Percentiles rank a stretch among this genome's conserved stretches.
Evolutionary conservation across 2,329 filamentous ascomycete species (phyloP).

Genomic region (Chaetomium strumarium): DNA sequence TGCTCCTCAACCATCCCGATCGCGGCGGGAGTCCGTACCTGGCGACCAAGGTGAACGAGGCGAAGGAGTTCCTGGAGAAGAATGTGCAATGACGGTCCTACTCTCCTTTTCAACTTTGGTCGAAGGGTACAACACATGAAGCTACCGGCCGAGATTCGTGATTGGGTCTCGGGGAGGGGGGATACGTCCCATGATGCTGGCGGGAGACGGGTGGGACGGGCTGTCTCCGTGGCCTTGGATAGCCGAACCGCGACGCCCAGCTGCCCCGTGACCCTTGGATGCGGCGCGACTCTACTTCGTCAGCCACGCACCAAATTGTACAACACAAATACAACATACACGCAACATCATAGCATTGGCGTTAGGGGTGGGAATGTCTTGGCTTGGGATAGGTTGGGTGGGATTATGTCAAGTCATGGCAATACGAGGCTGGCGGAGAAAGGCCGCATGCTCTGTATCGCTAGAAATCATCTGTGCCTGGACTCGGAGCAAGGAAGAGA

Average conservation of each 20-base stretch:
- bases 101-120: too few relatives aligned
- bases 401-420: background rate
- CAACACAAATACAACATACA: constrained; percentile 11
- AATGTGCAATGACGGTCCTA: constrained; percentile 28
- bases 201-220: too few relatives aligned
- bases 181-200: too few relatives aligned
- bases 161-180: too few relatives aligned
- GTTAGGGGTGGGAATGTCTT: constrained; percentile 15
- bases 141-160: too few relatives aligned
- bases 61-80: constrained; percentile 94
- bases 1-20: constrained; percentile 97
- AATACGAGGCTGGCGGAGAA: background rate
- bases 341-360: constrained; percentile 21
- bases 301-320: constrained; percentile 7
- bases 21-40: constrained; percentile 93
- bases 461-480: background rate
- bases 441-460: constrained; percentile 1
- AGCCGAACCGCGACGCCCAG: too few relatives aligned
- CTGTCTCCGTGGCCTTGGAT: too few relatives aligned
- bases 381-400: constrained; percentile 9
- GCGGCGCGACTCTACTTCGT: background rate
- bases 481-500: background rate
- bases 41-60: constrained; percentile 97
- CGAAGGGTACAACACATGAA: too few relatives aligned
- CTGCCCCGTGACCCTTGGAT: too few relatives aligned